Conservation (phyloP, 1,284 basidiomycete species). For the Anthracocystis walkeri region DNA sequence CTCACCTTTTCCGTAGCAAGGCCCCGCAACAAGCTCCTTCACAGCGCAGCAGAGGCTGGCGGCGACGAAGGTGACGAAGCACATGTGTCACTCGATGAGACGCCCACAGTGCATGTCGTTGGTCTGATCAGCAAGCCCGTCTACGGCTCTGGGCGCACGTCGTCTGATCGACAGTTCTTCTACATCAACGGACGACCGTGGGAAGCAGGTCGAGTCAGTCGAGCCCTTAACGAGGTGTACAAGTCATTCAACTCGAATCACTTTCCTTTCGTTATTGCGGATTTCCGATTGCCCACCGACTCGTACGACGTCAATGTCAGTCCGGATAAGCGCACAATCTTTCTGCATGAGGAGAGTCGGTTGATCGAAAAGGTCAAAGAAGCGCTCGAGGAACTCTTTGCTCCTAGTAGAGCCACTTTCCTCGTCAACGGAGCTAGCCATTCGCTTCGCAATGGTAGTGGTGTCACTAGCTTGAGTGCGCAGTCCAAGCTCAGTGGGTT, state of each 20-base stretch:
- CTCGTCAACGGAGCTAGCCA: conserved; percentile 50
- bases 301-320: conserved; percentile 94
- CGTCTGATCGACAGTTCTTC: conserved; percentile 88
- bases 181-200: conserved; percentile 95
- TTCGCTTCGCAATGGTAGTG: conserved; percentile 28
- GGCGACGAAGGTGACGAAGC: conserved; percentile 4
- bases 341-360: conserved; percentile 87
- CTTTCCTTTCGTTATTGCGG: conserved; percentile 81
- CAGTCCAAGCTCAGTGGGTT: conserved; percentile 25
- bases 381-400: conserved; percentile 77
- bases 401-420: conserved; percentile 79
- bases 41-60: neutral
- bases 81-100: conserved; percentile 20
- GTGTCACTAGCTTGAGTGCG: conserved; percentile 9
- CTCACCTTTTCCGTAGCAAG: conserved; percentile 33
- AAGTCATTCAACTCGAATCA: conserved; percentile 57
- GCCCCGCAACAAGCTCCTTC: conserved; percentile 1
- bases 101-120: conserved; percentile 73
- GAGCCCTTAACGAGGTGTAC: conserved; percentile 67
- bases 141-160: conserved; percentile 75
- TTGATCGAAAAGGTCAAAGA: conserved; percentile 75
- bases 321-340: conserved; percentile 94
- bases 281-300: conserved; percentile 84
- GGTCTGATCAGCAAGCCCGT: conserved; percentile 85
- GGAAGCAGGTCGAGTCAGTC: conserved; percentile 71